These are phyloP conservation scores for Candida sanyiensis DNA, from an alignment of 805 yeast genomes.

Conservation along the genomic window DNA sequence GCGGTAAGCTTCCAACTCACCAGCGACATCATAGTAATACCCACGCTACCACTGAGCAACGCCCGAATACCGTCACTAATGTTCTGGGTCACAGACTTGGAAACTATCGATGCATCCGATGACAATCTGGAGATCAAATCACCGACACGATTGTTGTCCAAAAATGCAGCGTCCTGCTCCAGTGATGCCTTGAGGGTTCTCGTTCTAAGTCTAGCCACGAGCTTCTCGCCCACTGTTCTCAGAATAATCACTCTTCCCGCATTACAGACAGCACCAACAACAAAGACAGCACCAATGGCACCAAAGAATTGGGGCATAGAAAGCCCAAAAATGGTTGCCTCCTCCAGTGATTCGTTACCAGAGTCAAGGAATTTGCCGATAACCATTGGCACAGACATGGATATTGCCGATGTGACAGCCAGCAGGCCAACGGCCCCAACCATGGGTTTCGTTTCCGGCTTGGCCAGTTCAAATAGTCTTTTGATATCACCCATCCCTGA, in stretches of 20 bases:
- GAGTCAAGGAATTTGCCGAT: conserved; percentile 83
- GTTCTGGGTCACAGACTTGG: conserved; percentile 82
- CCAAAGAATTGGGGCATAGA: conserved; percentile 58
- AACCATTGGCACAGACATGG: conserved; percentile 75
- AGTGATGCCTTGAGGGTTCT: conserved; percentile 71
- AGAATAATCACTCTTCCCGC: conserved; percentile 73
- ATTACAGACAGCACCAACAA: conserved; percentile 72
- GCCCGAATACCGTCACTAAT: conserved; percentile 90
- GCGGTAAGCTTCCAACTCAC: conserved; percentile 80
- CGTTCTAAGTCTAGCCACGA: conserved; percentile 79
- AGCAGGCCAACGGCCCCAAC: conserved; percentile 59
- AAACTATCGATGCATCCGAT: conserved; percentile 82
- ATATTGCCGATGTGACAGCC: conserved; percentile 65
- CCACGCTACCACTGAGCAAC: conserved; percentile 74
- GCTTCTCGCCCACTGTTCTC: conserved; percentile 76
- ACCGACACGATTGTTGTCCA: conserved; percentile 86
- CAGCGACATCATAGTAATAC: conserved; percentile 85
- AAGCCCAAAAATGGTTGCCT: conserved; percentile 48
- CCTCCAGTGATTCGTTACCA: conserved; percentile 25
- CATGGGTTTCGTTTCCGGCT: conserved; percentile 50
- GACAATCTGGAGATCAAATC: conserved; percentile 85
- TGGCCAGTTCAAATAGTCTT: conserved; percentile 50
- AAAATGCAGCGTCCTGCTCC: conserved; percentile 82
- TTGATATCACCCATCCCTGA: conserved; percentile 31
- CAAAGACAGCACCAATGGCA: conserved; percentile 55